Evolutionary conservation across 306 rosid species (phyloP).

Genomic region (Mimosa pudica): DNA sequence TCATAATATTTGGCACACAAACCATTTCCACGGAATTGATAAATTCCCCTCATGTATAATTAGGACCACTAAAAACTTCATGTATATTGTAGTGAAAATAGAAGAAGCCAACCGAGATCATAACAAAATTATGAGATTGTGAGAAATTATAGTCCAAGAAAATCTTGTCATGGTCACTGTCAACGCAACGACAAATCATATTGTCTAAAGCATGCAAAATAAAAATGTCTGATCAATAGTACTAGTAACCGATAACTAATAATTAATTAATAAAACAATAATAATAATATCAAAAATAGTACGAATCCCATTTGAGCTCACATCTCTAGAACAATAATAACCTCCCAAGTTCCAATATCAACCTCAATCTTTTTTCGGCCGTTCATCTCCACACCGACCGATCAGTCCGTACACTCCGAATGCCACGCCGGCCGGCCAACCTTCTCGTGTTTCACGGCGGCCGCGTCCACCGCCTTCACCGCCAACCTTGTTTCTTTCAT

Average conservation of each 20-base stretch:
- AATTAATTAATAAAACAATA: not conserved
- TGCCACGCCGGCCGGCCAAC: constrained; percentile 1
- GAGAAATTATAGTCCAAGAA: not conserved
- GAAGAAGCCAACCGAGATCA: not conserved
- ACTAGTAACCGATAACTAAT: no score
- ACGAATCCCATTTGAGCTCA: not conserved
- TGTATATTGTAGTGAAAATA: not conserved
- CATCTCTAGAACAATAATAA: constrained; percentile 36
- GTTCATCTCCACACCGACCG: constrained; percentile 1
- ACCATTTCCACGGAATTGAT: not conserved
- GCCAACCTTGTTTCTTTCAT: constrained; percentile 4
- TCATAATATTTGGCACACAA: no score
- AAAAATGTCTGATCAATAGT: not conserved
- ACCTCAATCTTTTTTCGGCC: not conserved
- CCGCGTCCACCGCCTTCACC: constrained; percentile 19
- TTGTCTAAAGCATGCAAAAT: constrained; percentile 1
- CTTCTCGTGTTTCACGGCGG: constrained; percentile 23
- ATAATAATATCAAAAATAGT: not conserved
- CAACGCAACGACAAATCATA: not conserved
- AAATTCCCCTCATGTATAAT: not conserved
- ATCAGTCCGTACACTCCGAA: not conserved
- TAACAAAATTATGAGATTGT: not conserved
- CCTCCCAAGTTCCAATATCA: constrained; percentile 1
- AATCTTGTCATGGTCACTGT: not conserved
- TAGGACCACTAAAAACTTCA: not conserved